Base-by-base conservation (phyloP, 805 yeast species). In the Saturnispora mendoncae region DNA sequence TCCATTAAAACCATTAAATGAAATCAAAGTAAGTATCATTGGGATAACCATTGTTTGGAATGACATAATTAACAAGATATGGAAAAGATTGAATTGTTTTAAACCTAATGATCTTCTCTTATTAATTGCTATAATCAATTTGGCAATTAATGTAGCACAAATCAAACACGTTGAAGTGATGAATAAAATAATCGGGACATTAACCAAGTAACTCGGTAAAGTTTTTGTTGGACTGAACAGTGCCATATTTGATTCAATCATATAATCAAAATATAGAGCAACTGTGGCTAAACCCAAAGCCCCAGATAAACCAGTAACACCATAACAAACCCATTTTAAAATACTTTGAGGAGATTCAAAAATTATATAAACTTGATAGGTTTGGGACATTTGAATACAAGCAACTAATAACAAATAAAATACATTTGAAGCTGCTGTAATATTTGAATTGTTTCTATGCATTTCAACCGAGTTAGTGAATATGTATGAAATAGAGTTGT, bases 31-130 rank as follows among this genome's bases (percentile, higher is more conserved):
- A 38, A 90, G 51, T 9, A 79, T 59, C 0, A 92, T 74, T 3
- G 97, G 97, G 15, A 85, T 63, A 8, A 87, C 58, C 70, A 88
- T 72, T 0, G 95, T 78, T 59, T 92, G 97, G 12, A 76, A 62
- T 0, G 85, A 66, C 90, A 84, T 84, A 41, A 88, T 80, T 44
- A 85, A 62, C 34, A 92, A 61, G 27, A 87, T 76, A 57, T 86
- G 95, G 57, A 84, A 75, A 20, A 84, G 77, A 47, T 81, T 88
- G 54, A 88, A 85, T 56, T 85, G 95, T 54, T 71, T 76, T 45
- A 86, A 65, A 0, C 98, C 98, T 38, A 88, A 58, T 46, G 65
- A 73, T 41, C 86, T 69, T 58, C 98, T 73, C 4, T 85, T 71
- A 43, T 77, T 69, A 20, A 85, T 72, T 0, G 95, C 95, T 35